Base-by-base conservation (phyloP, 345 rosid species). In the Noccaea caerulescens region DNA sequence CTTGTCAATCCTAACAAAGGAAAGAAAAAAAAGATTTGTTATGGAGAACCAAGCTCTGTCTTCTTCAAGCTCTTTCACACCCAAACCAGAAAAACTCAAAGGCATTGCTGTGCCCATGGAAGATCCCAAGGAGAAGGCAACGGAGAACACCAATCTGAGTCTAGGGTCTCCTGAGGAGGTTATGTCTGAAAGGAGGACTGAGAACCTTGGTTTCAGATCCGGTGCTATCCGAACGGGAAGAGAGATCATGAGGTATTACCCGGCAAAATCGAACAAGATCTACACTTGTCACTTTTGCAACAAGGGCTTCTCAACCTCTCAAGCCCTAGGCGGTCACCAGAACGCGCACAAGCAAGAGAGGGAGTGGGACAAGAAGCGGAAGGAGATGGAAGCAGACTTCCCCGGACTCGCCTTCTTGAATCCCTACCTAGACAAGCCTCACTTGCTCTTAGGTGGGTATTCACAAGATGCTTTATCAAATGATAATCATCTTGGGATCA, bases 241-340 rank as follows among this genome's bases (percentile, higher is more conserved):
- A n/a, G 79, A 68, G 51, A 75, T 75, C 58, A 45, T 63, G 79
- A 62, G 18, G 73, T 3, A 61, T 45, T 75, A 68, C 39, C 79
- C 69, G 3, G 3, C 79, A 30, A 62, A 13, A 36, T 75, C 74
- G 5, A 68, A 54, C 3, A 75, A 68, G 64, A 37, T 53, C 58
- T 75, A 34, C 38, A 14, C 37, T 44, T 75, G 79, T 75, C 43
- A 45, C 1, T 68, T 75, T 38, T 75, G 79, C 34, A 37, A 50
- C 0, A 68, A 68, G 62, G 69, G 65, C 68, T 92, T 90, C 82
- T 83, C 82, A 76, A 84, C 91, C 52, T 88, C 95, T 34, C 98
- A 92, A 73, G 98, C 98, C 42, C 84, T 92, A 20, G 98, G 98
- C 4, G 97, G 98, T 77, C 98, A 92, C 81, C 98, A 92, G 72